A percentile compares a stretch with the other conserved stretches of the same genome.
Evolutionary conservation across 2,329 filamentous ascomycete genomes (phyloP).

Genomic region (Botrytis tulipae): DNA sequence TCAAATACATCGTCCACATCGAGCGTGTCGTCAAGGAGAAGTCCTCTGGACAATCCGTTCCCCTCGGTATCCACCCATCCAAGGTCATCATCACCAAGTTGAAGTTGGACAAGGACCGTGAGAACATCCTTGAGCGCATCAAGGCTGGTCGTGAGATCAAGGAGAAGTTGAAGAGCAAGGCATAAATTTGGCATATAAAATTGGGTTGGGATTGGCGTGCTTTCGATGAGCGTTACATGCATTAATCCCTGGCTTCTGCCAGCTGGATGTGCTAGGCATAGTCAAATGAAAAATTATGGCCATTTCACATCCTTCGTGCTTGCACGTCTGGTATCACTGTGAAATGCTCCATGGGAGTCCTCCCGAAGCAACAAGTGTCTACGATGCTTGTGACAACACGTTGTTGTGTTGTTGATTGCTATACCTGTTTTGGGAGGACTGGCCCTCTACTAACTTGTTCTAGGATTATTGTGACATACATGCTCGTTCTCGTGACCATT

Average conservation of each 20-base stretch:
- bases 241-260: slow-evolving; percentile 20
- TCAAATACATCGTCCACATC: slow-evolving; percentile 97
- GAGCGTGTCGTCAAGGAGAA: slow-evolving; percentile 97
- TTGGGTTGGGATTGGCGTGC: slow-evolving; percentile 27
- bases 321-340: slow-evolving; percentile 47
- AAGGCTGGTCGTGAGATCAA: slow-evolving; percentile 74
- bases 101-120: slow-evolving; percentile 95
- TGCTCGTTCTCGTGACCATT: not conserved
- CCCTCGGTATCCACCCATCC: slow-evolving; percentile 90
- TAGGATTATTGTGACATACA: slow-evolving; percentile 4
- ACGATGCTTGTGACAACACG: slow-evolving; percentile 19
- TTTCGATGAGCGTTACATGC: slow-evolving; percentile 26
- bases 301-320: slow-evolving; percentile 60
- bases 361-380: slow-evolving; percentile 56
- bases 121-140: slow-evolving; percentile 84
- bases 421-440: slow-evolving; percentile 37
- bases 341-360: slow-evolving; percentile 73
- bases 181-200: slow-evolving; percentile 28
- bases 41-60: slow-evolving; percentile 93
- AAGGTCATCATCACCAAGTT: slow-evolving; percentile 99
- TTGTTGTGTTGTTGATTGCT: slow-evolving; percentile 32
- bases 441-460: slow-evolving; percentile 33
- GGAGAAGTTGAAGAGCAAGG: slow-evolving; percentile 53
- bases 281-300: slow-evolving; percentile 53
- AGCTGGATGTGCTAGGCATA: slow-evolving; percentile 33